Evolutionary conservation across 306 rosid species (phyloP).

Genomic region (Senna siamea): DNA sequence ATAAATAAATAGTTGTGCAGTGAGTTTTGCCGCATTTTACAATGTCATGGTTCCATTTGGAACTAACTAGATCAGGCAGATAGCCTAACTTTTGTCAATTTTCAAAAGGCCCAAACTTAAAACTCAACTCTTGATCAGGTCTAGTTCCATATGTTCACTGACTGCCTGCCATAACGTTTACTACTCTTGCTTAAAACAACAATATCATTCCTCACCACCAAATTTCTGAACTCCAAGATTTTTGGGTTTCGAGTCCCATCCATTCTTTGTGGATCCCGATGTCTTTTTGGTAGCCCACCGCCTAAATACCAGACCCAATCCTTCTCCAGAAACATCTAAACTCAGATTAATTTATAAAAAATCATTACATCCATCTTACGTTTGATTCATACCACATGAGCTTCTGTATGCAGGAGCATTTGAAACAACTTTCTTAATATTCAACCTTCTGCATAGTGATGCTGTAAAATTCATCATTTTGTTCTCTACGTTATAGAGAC

Average conservation of each 20-base stretch:
- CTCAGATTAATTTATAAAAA: background rate
- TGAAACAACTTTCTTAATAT: constrained; percentile 9
- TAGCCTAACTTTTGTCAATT: background rate
- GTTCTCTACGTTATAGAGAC: background rate
- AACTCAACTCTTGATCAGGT: background rate
- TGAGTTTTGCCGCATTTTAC: background rate
- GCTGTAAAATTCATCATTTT: constrained; percentile 21
- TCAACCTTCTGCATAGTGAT: constrained; percentile 6
- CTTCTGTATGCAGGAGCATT: constrained; percentile 12
- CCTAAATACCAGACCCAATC: constrained; percentile 69
- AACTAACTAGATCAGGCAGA: background rate
- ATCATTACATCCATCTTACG: constrained; percentile 9
- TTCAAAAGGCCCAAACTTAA: background rate
- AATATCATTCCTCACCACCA: constrained; percentile 85
- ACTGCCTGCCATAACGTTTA: constrained; percentile 7
- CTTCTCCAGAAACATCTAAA: constrained; percentile 73
- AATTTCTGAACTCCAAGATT: constrained; percentile 91
- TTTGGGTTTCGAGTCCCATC: constrained; percentile 90
- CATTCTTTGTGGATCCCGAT: constrained; percentile 92
- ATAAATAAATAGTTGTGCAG: constrained; percentile 26
- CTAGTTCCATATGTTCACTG: constrained; percentile 6
- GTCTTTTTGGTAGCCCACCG: constrained; percentile 93
- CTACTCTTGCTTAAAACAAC: constrained; percentile 22
- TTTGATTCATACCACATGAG: background rate
- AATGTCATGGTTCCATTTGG: background rate